phyloP scores from a whole-genome alignment of 2,329 filamentous ascomycete species.

The Calycina herbarum region DNA sequence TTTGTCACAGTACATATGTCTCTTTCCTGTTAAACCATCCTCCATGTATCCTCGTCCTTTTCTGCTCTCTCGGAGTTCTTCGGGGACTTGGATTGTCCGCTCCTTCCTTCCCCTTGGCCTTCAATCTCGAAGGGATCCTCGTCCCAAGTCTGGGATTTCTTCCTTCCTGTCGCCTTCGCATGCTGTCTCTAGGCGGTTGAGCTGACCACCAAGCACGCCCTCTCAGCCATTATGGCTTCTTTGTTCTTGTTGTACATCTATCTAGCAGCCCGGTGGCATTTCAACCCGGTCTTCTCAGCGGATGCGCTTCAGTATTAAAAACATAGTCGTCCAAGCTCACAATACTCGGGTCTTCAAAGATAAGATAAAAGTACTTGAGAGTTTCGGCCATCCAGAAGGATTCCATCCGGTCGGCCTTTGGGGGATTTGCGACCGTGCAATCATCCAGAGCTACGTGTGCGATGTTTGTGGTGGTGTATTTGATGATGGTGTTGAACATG shows the following conservation, averaged over 20 bases:
- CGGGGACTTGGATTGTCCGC: background rate
- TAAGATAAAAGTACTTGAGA: conserved; percentile 80
- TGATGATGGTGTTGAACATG: conserved; percentile 48
- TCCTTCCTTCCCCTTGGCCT: background rate
- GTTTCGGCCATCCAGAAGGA: conserved; percentile 60
- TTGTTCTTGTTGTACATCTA: background rate
- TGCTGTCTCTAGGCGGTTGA: background rate
- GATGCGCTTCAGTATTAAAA: conserved; percentile 44
- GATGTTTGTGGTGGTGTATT: conserved; percentile 43
- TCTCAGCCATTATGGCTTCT: background rate
- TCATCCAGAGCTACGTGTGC: conserved; percentile 45
- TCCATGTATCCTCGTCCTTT: background rate
- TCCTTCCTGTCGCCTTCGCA: background rate
- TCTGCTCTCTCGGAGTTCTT: background rate
- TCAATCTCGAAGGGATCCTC: background rate
- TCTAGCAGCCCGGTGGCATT: background rate
- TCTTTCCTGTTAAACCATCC: background rate
- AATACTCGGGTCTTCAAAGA: conserved; percentile 65
- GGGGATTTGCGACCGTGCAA: conserved; percentile 33
- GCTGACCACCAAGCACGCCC: background rate
- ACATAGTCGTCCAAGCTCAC: conserved; percentile 66
- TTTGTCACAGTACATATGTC: background rate
- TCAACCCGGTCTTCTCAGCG: conserved; percentile 21
- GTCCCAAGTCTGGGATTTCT: background rate
- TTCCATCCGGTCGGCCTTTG: conserved; percentile 31